Evolutionary conservation across 1,284 basidiomycete species (phyloP), one percentile per base, ranked within the genome.

Genomic region (Phellopilus nigrolimitatus): DNA sequence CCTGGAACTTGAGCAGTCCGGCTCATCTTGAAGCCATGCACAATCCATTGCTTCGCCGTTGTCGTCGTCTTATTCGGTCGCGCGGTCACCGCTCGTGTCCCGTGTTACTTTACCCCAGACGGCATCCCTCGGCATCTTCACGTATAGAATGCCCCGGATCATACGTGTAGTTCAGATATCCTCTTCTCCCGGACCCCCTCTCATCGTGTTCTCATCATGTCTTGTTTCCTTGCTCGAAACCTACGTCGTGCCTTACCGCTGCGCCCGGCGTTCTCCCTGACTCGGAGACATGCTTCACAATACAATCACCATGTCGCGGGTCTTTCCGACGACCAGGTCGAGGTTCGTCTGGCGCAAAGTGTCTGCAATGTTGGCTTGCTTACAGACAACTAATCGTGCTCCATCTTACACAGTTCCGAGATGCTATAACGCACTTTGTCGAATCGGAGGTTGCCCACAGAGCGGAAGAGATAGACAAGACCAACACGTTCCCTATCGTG

Each of bases 381-480:
- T 31, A 13, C 46, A 22, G 25, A 19, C 31, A 7, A 21, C 22
- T 9, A 6, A 40, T 30, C 40, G 24, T 34, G n/a, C 34, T 19
- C 25, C 37, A 8, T 21, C 19, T 13, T 10, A 19, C 36, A 25
- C 49, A 95, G 91, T 93, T 95, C 64, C 73, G 88, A 54, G 79
- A 82, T 64, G 87, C 84, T 1, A 82, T 95, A 1, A 68, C 72
- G 21, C 79, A 84, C 46, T 95, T 95, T 61, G 85, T 90, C 19
- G 71, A 86, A 69, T 78, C 76, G 59, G 88, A 91, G 65, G 73
- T 95, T 47, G 86, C 88, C 1, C 92, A 90, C 5, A 71, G 86
- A 55, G 91, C 92, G 3, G 84, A 78, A 43, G 83, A 91, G 60
- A 85, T 93, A 45, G 93, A 95, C 72, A 82, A 75, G 66, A 83